These are phyloP conservation scores for Naganishia friedmannii DNA, from an alignment of 768 basidiomycete species.

Conservation along the genomic window DNA sequence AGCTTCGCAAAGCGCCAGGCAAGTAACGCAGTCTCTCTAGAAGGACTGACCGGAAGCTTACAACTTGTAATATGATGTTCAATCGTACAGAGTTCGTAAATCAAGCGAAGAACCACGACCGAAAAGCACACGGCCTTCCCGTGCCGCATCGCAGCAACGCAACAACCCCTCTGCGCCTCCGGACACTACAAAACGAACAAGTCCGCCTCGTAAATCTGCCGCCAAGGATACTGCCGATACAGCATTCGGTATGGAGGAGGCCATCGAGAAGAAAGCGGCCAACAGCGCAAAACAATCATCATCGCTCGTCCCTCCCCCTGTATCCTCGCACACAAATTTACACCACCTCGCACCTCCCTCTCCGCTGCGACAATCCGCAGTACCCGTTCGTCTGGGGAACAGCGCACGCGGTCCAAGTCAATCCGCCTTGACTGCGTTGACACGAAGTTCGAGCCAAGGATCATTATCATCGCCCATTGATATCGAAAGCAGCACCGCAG, in stretches of 20 bases:
- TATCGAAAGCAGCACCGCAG: neutral
- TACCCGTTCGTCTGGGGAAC: slow-evolving; percentile 4
- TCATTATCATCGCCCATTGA: neutral
- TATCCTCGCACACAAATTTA: neutral
- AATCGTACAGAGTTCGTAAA: neutral
- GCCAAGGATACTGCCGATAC: neutral
- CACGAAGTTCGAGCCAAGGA: slow-evolving; percentile 8
- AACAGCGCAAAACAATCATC: neutral
- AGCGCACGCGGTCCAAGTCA: neutral
- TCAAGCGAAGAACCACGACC: slow-evolving; percentile 6
- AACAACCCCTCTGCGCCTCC: neutral
- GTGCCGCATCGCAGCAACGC: slow-evolving; percentile 13
- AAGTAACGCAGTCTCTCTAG: neutral
- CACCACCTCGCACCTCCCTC: slow-evolving; percentile 7
- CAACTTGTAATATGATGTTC: neutral
- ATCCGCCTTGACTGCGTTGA: slow-evolving; percentile 7
- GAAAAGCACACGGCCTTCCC: neutral
- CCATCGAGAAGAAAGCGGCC: neutral
- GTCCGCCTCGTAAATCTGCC: neutral
- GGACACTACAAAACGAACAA: neutral
- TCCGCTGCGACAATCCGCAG: slow-evolving; percentile 10
- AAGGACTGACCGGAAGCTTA: neutral
- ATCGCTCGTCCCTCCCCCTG: slow-evolving; percentile 10
- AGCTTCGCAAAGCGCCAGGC: neutral
- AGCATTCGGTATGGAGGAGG: neutral